Conservation (phyloP, 2,329 filamentous ascomycete species). For the Rhinocladiella mackenziei region DNA sequence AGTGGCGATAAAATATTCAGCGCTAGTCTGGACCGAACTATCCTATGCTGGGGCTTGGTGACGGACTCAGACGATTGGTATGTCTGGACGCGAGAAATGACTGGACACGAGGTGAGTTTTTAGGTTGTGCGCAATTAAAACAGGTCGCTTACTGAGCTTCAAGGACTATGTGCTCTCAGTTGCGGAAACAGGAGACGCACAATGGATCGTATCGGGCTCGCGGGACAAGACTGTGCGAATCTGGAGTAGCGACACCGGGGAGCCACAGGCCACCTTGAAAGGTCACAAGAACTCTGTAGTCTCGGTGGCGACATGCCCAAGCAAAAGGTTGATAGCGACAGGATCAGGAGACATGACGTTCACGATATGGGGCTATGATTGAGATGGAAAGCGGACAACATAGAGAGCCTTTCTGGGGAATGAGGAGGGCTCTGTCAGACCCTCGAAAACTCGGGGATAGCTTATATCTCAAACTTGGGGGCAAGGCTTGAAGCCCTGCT, state of each 20-base stretch:
- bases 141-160: not conserved
- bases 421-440: too few species aligned
- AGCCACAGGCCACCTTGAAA: slow-evolving; percentile 63
- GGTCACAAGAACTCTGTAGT: not conserved
- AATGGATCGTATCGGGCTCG: slow-evolving; percentile 82
- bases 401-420: too few species aligned
- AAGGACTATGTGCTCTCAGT: not conserved
- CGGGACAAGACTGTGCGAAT: slow-evolving; percentile 82
- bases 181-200: slow-evolving; percentile 56
- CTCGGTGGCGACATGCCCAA: slow-evolving; percentile 48
- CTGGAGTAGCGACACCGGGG: slow-evolving; percentile 94
- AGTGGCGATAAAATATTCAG: not conserved
- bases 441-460: too few species aligned
- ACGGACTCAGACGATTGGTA: too few species aligned
- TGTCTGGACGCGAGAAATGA: not conserved
- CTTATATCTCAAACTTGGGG: too few species aligned
- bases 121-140: not conserved
- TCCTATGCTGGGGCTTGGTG: not conserved
- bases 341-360: slow-evolving; percentile 6
- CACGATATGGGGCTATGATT: slow-evolving; percentile 3
- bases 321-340: not conserved
- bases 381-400: too few species aligned
- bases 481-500: too few species aligned
- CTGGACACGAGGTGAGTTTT: not conserved
- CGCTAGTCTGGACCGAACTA: not conserved